Base-by-base conservation (phyloP, 2,329 filamentous ascomycete species). In the Fusarium falciforme region DNA sequence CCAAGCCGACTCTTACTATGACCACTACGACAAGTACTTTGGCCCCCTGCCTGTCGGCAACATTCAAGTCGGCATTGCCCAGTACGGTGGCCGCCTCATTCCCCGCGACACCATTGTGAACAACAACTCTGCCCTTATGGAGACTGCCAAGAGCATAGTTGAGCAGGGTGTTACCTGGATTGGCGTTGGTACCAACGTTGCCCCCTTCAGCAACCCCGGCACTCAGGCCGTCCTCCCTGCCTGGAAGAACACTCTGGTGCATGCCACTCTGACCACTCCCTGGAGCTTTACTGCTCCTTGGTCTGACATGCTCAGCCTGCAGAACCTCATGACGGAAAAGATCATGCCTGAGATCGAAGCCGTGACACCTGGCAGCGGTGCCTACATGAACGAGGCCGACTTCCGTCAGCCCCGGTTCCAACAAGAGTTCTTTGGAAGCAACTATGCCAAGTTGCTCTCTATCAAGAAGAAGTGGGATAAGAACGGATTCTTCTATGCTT, bases 391-490 rank as follows among this genome's bases (percentile, higher is more conserved):
- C 73, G 88, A 90, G 79, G 87, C 84, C 3, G 83, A 88, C 76
- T 85, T 86, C 58, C 79, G 79, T 36, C 81, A 87, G 75, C 80
- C 80, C 0, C 71, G 84, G 42, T 88, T 82, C 77, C 80, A 87
- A 76, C 35, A 82, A 12, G 78, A 74, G 3, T 88, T 88, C 75
- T 89, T 84, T 70, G 87, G 87, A 1, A 64, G 20, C 2, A 87
- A 87, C 67, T 89, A 89, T 66, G 66, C 76, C 1, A 72, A 70
- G 11, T 73, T 89, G 22, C 63, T 83, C 16, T 36, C 54, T 1
- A 81, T 90, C 33, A 91, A 91, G 84, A 75, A 81, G 36, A 85
- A 83, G 75, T 89, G 85, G 72, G 89, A 89, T 72, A 81, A 85
- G 1, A 62, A 80, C 0, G 76, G 78, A 2, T 66, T 90, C 8